phyloP scores from a whole-genome alignment of 108 stramenopile genomes.

The Skeletonema marinoi region DNA sequence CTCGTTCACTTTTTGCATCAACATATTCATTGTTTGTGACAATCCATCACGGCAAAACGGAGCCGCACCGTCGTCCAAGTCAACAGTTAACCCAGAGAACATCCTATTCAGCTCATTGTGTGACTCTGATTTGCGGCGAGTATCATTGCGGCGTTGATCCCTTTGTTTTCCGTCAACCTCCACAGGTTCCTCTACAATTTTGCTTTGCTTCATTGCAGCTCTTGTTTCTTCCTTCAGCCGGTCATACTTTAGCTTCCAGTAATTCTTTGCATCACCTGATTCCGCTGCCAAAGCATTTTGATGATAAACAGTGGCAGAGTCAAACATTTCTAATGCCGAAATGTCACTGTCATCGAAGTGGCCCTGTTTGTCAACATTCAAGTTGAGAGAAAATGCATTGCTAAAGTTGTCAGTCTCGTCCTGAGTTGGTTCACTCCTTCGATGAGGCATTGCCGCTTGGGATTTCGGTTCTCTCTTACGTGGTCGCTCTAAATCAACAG shows the following conservation, averaged over 20 bases:
- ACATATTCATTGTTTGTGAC: neutral
- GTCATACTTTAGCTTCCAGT: slow-evolving; percentile 47
- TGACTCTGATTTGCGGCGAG: neutral
- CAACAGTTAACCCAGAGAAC: neutral
- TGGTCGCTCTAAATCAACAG: neutral
- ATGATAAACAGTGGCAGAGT: slow-evolving; percentile 47
- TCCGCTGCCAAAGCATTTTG: neutral
- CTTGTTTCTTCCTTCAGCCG: slow-evolving; percentile 24
- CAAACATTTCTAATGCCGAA: slow-evolving; percentile 41
- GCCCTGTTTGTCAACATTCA: slow-evolving; percentile 19
- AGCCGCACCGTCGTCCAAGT: neutral
- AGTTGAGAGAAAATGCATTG: slow-evolving; percentile 43
- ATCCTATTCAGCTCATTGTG: neutral
- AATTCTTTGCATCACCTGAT: slow-evolving; percentile 4
- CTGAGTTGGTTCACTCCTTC: neutral
- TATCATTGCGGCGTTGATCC: neutral
- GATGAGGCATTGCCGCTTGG: neutral
- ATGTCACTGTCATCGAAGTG: slow-evolving; percentile 41
- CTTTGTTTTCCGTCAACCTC: neutral
- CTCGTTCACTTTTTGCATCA: neutral
- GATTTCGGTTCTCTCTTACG: neutral
- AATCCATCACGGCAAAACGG: neutral
- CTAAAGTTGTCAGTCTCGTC: slow-evolving; percentile 20
- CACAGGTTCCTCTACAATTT: neutral
- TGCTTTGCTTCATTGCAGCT: neutral